A percentile compares a stretch with the other conserved stretches of the same genome.
Evolutionary conservation across 495 filamentous ascomycete species (phyloP).

Genomic region (Aspergillus biplanus): DNA sequence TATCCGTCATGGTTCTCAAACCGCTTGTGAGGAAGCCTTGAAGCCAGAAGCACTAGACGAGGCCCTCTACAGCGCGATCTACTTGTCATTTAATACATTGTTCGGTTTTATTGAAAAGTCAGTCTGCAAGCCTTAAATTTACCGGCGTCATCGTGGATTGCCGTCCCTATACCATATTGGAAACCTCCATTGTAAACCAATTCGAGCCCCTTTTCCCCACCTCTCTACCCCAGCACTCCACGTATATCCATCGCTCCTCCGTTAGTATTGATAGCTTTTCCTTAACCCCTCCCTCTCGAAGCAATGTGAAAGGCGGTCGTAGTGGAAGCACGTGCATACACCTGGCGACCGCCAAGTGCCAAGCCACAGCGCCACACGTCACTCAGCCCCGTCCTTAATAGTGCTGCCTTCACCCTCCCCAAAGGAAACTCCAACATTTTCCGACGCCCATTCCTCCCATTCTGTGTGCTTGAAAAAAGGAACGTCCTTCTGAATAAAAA

Average conservation of each 20-base stretch:
- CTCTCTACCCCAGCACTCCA: too few species aligned
- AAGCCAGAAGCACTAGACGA: background rate
- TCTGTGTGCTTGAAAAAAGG: constrained; percentile 17
- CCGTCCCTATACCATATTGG: background rate
- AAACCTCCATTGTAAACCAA: background rate
- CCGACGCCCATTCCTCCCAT: too few species aligned
- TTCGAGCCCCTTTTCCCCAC: too few species aligned
- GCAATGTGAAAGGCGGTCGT: background rate
- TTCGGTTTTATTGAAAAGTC: constrained; percentile 19
- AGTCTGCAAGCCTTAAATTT: background rate
- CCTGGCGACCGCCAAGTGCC: constrained; percentile 22
- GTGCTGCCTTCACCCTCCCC: constrained; percentile 24
- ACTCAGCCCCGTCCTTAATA: constrained; percentile 13
- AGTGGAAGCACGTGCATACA: constrained; percentile 9
- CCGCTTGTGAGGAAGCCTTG: constrained; percentile 14
- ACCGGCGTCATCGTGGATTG: background rate
- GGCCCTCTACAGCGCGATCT: constrained; percentile 6
- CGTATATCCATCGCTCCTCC: too few species aligned
- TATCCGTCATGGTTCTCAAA: constrained; percentile 16
- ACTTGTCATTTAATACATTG: constrained; percentile 7
- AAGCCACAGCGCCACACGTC: constrained; percentile 36
- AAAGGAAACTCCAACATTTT: background rate
- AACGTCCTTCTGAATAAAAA: background rate
- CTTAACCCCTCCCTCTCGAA: background rate
- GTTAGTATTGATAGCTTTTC: too few species aligned